These are phyloP conservation scores for Amaranthus palmeri DNA, from an alignment of 148 eudicot genomes.

Conservation along the genomic window DNA sequence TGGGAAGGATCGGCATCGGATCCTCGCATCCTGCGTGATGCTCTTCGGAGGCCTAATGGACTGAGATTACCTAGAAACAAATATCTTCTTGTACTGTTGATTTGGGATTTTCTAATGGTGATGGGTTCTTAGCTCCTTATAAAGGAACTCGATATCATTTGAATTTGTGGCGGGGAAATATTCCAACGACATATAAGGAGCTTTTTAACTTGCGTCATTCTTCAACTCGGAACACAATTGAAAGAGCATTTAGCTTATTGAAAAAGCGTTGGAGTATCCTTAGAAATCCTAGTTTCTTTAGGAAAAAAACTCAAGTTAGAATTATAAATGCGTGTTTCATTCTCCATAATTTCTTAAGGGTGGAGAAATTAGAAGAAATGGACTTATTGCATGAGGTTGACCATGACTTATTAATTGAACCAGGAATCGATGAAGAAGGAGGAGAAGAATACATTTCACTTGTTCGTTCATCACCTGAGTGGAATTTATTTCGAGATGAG, in stretches of 20 bases:
- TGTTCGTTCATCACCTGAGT: too few species aligned
- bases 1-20: constrained; percentile 7
- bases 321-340: too few species aligned
- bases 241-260: constrained; percentile 10
- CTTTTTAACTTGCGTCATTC: constrained; percentile 8
- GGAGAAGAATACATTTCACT: too few species aligned
- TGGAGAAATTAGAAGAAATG: too few species aligned
- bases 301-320: too few species aligned
- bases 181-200: constrained; percentile 6
- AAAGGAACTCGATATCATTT: too few species aligned
- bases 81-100: background rate
- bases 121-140: background rate
- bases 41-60: background rate
- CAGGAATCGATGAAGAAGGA: too few species aligned
- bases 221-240: constrained; percentile 5
- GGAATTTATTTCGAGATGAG: too few species aligned
- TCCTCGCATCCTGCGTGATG: constrained; percentile 2
- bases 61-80: background rate
- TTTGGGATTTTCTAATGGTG: background rate
- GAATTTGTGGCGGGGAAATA: background rate
- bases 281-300: too few species aligned
- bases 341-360: too few species aligned
- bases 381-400: too few species aligned
- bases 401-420: too few species aligned
- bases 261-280: background rate